phyloP scores from a whole-genome alignment of 495 filamentous ascomycete genomes.

The Hypoxylon intermedium region DNA sequence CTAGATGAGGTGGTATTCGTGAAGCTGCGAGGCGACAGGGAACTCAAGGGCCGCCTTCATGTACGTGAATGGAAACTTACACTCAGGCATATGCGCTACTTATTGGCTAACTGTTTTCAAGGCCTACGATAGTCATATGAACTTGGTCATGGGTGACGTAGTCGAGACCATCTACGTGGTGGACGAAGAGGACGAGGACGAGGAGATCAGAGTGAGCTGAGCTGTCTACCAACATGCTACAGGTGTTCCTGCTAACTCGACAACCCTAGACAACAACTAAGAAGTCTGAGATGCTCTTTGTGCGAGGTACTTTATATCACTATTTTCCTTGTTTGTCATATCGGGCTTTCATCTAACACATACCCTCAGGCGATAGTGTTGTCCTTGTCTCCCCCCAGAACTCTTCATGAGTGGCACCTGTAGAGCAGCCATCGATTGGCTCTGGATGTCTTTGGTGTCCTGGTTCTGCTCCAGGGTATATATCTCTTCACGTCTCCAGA shows the following conservation, averaged over 20 bases:
- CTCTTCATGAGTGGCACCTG: constrained; percentile 39
- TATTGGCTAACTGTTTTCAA: constrained; percentile 46
- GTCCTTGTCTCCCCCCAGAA: constrained; percentile 88
- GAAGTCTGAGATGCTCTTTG: constrained; percentile 99
- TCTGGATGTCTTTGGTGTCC: background rate
- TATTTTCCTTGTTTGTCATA: background rate
- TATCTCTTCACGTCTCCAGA: background rate
- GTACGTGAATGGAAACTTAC: constrained; percentile 57
- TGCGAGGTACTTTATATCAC: constrained; percentile 71
- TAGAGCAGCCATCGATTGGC: no score
- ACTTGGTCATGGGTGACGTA: constrained; percentile 95
- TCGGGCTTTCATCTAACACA: constrained; percentile 42
- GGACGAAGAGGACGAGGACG: constrained; percentile 86
- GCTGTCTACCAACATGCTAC: background rate
- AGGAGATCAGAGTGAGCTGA: constrained; percentile 48
- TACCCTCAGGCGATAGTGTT: constrained; percentile 81
- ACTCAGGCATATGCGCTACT: background rate
- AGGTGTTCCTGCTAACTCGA: constrained; percentile 11
- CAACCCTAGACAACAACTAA: constrained; percentile 80
- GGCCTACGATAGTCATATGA: constrained; percentile 99
- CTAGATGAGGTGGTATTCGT: constrained; percentile 97
- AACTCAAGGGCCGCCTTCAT: constrained; percentile 92
- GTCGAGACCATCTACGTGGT: constrained; percentile 96
- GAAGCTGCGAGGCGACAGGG: constrained; percentile 92
- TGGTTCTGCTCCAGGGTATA: no score